Evolutionary conservation across 495 filamentous ascomycete species (phyloP), one percentile per base, ranked within the genome.

Genomic region (Neurospora tetraspora): DNA sequence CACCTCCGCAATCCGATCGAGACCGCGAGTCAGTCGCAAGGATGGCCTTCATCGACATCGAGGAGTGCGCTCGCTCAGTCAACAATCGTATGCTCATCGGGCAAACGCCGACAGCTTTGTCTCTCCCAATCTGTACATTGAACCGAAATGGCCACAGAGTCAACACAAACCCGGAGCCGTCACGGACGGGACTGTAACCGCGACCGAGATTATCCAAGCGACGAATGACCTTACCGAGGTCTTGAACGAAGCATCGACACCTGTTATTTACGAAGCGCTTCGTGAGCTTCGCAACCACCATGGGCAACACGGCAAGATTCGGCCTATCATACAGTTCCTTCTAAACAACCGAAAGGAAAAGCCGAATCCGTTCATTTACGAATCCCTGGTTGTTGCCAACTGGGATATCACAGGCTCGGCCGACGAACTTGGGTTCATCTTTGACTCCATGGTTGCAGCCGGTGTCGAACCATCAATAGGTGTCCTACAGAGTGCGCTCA

Each of bases 321-420:
- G 82, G 10, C 77, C 78, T 5, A 72, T 88, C 12, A 86, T 89
- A 5, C 79, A 85, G 70, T 83, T 88, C 69, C 82, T 97, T 27
- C 82, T 97, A 69, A 81, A 83, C 38, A 85, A 86, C 39, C 87
- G 89, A 39, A 80, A 86, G 71, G 88, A 94, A 79, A 80, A 77
- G 72, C 93, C 93, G 20, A 89, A 88, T 76, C 76, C 84, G 23
- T 82, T 86, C 31, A 85, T 97, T 70, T 97, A 94, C 80, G 87
- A 90, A 73, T 87, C 89, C 1, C 82, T 97, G 39, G 89, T 97
- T 65, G 82, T 88, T 16, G 89, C 90, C 16, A 93, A 96, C 79
- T 83, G 88, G 31, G 86, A 90, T 79, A 84, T 85, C 39, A 80
- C 86, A 71, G 93, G 93, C 3, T 92, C 92, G 37, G 89, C 90